Evolutionary conservation across 306 rosid species (phyloP).

Genomic region (Heteromeles arbutifolia): DNA sequence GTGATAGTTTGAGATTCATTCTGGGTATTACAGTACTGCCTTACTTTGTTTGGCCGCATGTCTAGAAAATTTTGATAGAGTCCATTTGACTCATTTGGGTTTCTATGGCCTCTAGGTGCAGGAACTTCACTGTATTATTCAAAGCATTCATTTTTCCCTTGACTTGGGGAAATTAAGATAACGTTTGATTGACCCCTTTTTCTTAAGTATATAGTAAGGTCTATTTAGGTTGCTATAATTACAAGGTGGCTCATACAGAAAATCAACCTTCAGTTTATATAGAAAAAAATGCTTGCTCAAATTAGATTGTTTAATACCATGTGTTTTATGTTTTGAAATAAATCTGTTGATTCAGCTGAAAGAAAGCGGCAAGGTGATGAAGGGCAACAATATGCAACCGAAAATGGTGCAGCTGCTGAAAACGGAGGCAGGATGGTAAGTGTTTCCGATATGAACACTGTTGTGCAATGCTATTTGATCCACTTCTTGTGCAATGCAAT

Average conservation of each 20-base stretch:
- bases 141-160: not conserved
- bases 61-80: not conserved
- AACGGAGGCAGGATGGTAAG: slow-evolving; percentile 77
- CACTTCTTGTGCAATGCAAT: not conserved
- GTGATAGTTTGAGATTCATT: not conserved
- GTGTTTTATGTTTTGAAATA: not conserved
- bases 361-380: slow-evolving; percentile 70
- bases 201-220: not conserved
- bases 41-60: not conserved
- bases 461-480: not conserved
- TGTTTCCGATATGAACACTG: not conserved
- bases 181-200: not conserved
- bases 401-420: slow-evolving; percentile 63
- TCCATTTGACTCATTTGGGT: not conserved
- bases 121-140: not conserved
- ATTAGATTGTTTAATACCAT: not conserved
- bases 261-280: not conserved
- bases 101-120: not conserved
- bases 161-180: not conserved
- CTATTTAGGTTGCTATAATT: not conserved
- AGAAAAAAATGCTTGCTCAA: not conserved
- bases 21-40: not conserved
- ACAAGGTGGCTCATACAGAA: not conserved
- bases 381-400: slow-evolving; percentile 39
- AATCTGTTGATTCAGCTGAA: slow-evolving; percentile 58